phyloP scores from a whole-genome alignment of 139 green algal genomes.

The Chlorella ohadii region DNA sequence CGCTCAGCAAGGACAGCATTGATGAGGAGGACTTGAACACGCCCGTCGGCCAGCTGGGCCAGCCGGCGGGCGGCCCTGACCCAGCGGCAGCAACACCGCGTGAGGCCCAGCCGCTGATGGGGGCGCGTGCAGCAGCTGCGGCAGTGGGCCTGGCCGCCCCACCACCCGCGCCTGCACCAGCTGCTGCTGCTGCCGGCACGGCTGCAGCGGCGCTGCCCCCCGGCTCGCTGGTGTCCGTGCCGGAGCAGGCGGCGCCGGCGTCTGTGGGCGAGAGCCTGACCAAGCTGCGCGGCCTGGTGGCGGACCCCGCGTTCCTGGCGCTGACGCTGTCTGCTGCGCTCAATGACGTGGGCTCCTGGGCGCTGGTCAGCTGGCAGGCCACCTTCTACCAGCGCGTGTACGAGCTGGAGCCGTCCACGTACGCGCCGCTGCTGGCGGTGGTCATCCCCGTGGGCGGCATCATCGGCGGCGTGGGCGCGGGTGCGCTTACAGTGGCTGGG shows the following conservation, averaged over 20 bases:
- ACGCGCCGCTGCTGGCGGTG: constrained; percentile 85
- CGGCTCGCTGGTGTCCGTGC: not conserved
- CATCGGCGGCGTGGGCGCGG: constrained; percentile 79
- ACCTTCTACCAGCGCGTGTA: constrained; percentile 92
- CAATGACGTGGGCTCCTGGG: constrained; percentile 90
- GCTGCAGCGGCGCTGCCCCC: not conserved
- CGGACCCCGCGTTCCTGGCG: constrained; percentile 62
- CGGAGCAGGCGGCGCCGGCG: not conserved
- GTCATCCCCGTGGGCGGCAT: constrained; percentile 89
- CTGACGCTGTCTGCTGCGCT: constrained; percentile 81
- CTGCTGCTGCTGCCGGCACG: not conserved
- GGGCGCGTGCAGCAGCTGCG: not conserved
- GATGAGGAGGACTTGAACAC: constrained; percentile 2
- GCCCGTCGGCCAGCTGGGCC: not conserved
- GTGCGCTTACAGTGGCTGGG: not conserved
- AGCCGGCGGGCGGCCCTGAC: not conserved
- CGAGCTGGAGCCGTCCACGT: constrained; percentile 67
- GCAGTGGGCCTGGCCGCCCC: no score
- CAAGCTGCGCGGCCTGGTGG: constrained; percentile 46
- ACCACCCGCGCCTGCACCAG: not conserved
- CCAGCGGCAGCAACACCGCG: not conserved
- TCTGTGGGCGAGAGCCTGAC: constrained; percentile 8
- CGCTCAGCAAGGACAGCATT: constrained; percentile 20
- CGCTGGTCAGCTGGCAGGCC: constrained; percentile 89
- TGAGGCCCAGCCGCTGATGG: not conserved